Conservation (phyloP, 148 eudicot genomes). For the Rhododendron vialii region DNA sequence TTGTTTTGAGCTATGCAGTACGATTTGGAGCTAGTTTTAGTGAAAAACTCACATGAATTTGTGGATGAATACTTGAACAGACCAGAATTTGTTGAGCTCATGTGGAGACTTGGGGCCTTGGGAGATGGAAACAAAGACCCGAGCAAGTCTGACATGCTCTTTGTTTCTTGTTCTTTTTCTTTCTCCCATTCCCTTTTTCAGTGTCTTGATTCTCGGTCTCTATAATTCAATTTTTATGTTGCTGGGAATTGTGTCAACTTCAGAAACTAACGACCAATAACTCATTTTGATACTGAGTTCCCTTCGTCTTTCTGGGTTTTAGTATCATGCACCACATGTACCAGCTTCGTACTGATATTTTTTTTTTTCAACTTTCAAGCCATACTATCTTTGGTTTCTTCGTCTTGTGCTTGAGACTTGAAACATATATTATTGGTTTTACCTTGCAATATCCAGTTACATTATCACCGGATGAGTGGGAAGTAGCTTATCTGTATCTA, state of each 20-base stretch:
- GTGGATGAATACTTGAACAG: slow-evolving; percentile 88
- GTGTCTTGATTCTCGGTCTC: background rate
- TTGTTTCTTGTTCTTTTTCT: background rate
- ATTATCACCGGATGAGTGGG: slow-evolving; percentile 91
- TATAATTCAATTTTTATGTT: background rate
- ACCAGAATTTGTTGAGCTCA: slow-evolving; percentile 75
- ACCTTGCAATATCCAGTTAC: slow-evolving; percentile 50
- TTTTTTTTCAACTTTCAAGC: background rate
- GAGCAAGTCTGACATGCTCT: slow-evolving; percentile 38
- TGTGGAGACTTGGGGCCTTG: slow-evolving; percentile 93
- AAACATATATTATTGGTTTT: background rate
- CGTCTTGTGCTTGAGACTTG: background rate
- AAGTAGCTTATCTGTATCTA: slow-evolving; percentile 84
- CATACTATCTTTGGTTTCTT: background rate
- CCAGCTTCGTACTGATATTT: background rate
- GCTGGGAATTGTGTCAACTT: background rate
- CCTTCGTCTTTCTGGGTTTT: background rate
- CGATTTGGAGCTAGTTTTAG: slow-evolving; percentile 87
- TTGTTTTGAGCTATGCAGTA: slow-evolving; percentile 41
- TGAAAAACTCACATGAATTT: slow-evolving; percentile 77
- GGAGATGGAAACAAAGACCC: slow-evolving; percentile 86
- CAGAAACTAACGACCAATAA: background rate
- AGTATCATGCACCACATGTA: background rate
- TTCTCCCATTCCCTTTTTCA: background rate
- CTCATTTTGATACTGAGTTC: background rate